Evolutionary conservation across 805 yeast genomes (phyloP).

Genomic region (Lipomyces sp.): DNA sequence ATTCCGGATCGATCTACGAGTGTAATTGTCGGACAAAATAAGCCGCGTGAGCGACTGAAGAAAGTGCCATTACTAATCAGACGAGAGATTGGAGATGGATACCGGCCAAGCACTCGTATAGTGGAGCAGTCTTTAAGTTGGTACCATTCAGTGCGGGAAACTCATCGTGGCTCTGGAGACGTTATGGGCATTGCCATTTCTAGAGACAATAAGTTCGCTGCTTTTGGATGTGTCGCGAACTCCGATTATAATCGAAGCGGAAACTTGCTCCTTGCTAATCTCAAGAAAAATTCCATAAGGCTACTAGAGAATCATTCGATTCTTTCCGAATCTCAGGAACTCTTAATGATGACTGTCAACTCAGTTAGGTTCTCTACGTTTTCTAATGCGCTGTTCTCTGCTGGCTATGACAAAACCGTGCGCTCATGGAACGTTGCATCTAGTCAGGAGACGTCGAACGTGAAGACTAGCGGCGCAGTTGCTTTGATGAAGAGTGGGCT

Average conservation of each 20-base stretch:
- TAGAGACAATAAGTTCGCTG: slow-evolving; percentile 3
- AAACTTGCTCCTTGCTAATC: slow-evolving; percentile 1
- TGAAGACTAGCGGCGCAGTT: background rate
- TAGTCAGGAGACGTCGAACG: background rate
- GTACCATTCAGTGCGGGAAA: background rate
- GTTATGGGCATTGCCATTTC: slow-evolving; percentile 2
- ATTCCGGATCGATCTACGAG: background rate
- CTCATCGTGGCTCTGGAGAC: slow-evolving; percentile 9
- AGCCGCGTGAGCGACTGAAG: background rate
- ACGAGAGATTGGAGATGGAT: background rate
- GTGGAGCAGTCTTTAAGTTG: background rate
- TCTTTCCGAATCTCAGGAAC: background rate
- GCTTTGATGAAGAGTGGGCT: background rate
- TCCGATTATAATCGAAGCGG: slow-evolving; percentile 12
- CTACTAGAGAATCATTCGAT: background rate
- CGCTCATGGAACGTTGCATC: slow-evolving; percentile 2
- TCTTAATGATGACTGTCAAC: background rate
- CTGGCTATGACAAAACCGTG: slow-evolving; percentile 4
- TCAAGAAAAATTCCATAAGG: background rate
- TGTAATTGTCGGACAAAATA: background rate
- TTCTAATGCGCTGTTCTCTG: background rate
- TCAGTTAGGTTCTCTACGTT: background rate
- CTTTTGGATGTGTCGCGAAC: slow-evolving; percentile 4
- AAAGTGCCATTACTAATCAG: background rate
- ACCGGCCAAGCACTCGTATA: background rate